Evolutionary conservation across 352 stramenopile genomes (phyloP).

Genomic region (Peronospora destructor): DNA sequence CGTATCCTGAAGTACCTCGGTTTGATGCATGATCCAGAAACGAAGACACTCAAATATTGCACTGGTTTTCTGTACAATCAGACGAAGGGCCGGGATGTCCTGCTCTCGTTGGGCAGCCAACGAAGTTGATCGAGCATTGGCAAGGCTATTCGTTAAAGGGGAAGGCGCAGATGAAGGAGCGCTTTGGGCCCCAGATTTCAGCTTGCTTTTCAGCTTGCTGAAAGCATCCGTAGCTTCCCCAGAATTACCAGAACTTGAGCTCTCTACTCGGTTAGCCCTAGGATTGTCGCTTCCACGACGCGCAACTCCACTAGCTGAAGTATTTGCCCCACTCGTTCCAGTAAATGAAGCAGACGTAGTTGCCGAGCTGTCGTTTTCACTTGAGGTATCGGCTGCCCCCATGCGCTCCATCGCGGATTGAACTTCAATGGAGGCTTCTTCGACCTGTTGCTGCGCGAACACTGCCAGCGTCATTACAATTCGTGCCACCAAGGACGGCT

Average conservation of each 20-base stretch:
- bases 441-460: conserved; percentile 81
- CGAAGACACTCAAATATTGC: conserved; percentile 82
- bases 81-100: conserved; percentile 58
- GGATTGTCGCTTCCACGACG: conserved; percentile 45
- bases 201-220: conserved; percentile 71
- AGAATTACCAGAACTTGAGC: conserved; percentile 17
- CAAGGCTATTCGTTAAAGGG: conserved; percentile 24
- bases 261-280: conserved; percentile 37
- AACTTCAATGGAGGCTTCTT: conserved; percentile 83
- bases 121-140: conserved; percentile 7
- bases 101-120: conserved; percentile 28
- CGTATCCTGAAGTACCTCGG: conserved; percentile 61
- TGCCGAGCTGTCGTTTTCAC: conserved; percentile 11
- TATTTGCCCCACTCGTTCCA: conserved; percentile 18
- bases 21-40: conserved; percentile 80
- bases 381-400: conserved; percentile 14
- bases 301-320: conserved; percentile 10
- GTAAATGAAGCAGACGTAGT: conserved; percentile 31
- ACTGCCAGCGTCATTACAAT: conserved; percentile 85
- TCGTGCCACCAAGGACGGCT: conserved; percentile 60
- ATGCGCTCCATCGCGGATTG: conserved; percentile 68
- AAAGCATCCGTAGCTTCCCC: conserved; percentile 43
- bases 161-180: conserved; percentile 35
- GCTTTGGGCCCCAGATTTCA: conserved; percentile 30
- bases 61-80: conserved; percentile 80